Evolutionary conservation across 495 filamentous ascomycete genomes (phyloP), one percentile per base, ranked within the genome.

Genomic region (Penicillium simplicissimum): DNA sequence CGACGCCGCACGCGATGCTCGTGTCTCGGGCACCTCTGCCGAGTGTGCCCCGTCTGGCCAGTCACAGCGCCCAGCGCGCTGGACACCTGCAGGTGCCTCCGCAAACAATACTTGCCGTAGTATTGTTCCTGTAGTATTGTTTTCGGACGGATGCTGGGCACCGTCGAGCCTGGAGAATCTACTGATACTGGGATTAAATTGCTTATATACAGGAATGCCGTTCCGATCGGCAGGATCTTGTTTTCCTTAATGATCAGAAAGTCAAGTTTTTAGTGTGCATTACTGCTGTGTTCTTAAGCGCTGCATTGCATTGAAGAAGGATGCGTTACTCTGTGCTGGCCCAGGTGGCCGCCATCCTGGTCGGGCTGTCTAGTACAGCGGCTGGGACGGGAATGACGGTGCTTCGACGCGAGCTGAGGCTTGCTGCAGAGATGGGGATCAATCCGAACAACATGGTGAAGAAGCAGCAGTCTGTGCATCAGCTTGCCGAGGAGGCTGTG

Each of bases 381-480:
- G 36, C 59, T 4, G 55, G 33, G 0, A 61, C 66, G 57, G 63
- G 61, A 2, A 15, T 68, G 42, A 35, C 54, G 0, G 23, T 25
- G 35, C 59, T 66, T 35, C 57, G 37, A 9, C 67, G 62, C 9
- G 67, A 75, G 34, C n/a, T 75, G 13, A 64, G 63, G 42, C 63
- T 75, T 34, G 55, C 69, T n/a, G 67, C 69, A 14, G 49, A 67
- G 40, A 43, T 70, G 51, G 72, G 71, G 1, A 57, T 75, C 8
- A 53, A 55, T 42, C 69, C 69, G 1, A 65, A 67, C 35, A n/a
- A 36, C 4, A 43, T 72, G n/a, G 35, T 74, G n/a, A 34, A 23
- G 2, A 15, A 57, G 17, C 55, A 38, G 23, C 55, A 43, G 1
- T 59, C 62, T 17, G 35, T 60, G 5, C 60, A 58, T 58, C 40